These are phyloP conservation scores for Backusella macrospora DNA, from an alignment of 192 early-diverging fungal genomes.

Conservation along the genomic window DNA sequence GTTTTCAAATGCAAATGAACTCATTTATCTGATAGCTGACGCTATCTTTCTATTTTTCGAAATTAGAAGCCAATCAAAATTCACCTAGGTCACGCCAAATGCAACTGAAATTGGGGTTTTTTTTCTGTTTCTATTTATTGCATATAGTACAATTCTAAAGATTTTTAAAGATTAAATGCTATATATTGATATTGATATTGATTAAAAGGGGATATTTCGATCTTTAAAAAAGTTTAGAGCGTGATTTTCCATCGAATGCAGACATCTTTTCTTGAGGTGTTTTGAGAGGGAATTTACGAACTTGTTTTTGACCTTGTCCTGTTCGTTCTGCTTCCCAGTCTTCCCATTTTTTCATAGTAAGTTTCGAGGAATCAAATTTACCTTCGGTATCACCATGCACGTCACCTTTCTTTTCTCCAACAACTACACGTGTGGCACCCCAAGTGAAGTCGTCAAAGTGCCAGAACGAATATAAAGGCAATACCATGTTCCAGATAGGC, in stretches of 20 bases:
- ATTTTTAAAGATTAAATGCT: slow-evolving; percentile 1
- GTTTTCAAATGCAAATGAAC: slow-evolving; percentile 13
- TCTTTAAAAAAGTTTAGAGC: not conserved
- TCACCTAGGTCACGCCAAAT: not conserved
- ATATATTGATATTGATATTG: slow-evolving; percentile 4
- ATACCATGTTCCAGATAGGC: slow-evolving; percentile 93
- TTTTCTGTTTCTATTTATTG: not conserved
- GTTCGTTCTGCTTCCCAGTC: slow-evolving; percentile 61
- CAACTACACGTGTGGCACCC: slow-evolving; percentile 78
- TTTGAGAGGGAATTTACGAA: slow-evolving; percentile 10
- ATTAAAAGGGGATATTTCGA: not conserved
- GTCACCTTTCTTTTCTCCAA: slow-evolving; percentile 67
- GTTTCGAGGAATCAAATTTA: slow-evolving; percentile 66
- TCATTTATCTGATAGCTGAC: slow-evolving; percentile 9
- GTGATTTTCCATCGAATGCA: slow-evolving; percentile 22
- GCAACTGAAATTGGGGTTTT: not conserved
- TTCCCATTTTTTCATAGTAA: slow-evolving; percentile 60
- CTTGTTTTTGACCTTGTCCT: slow-evolving; percentile 26
- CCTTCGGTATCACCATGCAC: slow-evolving; percentile 74
- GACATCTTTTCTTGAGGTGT: slow-evolving; percentile 13
- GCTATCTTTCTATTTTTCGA: slow-evolving; percentile 8
- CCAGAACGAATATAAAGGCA: slow-evolving; percentile 93
- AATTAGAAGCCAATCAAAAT: not conserved
- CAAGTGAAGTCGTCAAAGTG: slow-evolving; percentile 93
- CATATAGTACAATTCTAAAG: slow-evolving; percentile 4